phyloP scores from a whole-genome alignment of 768 basidiomycete species.

The Phanerochaete sordida region DNA sequence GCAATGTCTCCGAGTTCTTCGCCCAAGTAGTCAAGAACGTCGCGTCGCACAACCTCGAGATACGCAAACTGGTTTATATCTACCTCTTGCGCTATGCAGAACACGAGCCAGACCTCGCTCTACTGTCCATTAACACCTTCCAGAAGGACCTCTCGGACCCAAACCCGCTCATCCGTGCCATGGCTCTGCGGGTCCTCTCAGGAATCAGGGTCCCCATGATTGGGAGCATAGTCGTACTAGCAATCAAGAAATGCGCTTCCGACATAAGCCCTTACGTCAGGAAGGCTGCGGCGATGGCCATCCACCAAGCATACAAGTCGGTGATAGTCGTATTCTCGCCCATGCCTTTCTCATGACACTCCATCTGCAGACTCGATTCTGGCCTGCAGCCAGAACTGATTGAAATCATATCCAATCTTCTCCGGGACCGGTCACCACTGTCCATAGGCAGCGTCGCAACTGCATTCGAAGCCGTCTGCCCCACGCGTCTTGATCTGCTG shows the following conservation, averaged over 20 bases:
- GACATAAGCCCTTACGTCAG: slow-evolving; percentile 95
- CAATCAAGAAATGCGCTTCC: slow-evolving; percentile 87
- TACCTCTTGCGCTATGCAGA: slow-evolving; percentile 94
- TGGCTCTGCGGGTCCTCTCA: slow-evolving; percentile 91
- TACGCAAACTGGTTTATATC: slow-evolving; percentile 96
- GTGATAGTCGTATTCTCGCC: slow-evolving; percentile 21
- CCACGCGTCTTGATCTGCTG: slow-evolving; percentile 80
- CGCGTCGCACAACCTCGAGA: slow-evolving; percentile 86
- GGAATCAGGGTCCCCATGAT: slow-evolving; percentile 92
- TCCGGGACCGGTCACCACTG: slow-evolving; percentile 77
- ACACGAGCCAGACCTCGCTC: slow-evolving; percentile 88
- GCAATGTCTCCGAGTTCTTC: slow-evolving; percentile 90
- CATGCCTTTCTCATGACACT: not conserved
- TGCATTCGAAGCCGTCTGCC: slow-evolving; percentile 87
- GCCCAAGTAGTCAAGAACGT: slow-evolving; percentile 98
- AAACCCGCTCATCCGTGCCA: slow-evolving; percentile 92
- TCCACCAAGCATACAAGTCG: slow-evolving; percentile 81
- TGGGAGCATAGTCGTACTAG: slow-evolving; percentile 77
- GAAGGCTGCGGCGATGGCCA: slow-evolving; percentile 87
- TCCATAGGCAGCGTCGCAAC: slow-evolving; percentile 83
- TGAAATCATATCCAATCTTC: slow-evolving; percentile 58
- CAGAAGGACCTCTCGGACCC: slow-evolving; percentile 93
- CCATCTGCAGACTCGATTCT: slow-evolving; percentile 59
- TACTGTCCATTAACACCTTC: slow-evolving; percentile 97
- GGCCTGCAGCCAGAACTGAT: slow-evolving; percentile 71